Evolutionary conservation across 2,329 filamentous ascomycete species (phyloP), one percentile per base, ranked within the genome.

Genomic region (Hypoxylon sp.): DNA sequence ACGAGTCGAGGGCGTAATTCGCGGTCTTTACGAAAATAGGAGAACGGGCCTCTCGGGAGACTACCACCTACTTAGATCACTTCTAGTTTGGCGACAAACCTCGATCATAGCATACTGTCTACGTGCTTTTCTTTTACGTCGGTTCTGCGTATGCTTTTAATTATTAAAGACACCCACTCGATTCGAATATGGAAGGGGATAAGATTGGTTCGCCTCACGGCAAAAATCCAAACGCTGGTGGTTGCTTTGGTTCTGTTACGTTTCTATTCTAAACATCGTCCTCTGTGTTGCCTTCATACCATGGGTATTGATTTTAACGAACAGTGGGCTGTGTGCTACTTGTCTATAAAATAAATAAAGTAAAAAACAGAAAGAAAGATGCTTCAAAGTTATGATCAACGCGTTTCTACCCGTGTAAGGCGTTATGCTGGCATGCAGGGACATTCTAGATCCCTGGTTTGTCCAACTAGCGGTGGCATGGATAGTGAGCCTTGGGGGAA

Each of bases 151-250:
- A 67, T 68, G 60, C 29, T 68, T 68, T 60, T 69, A 59, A 65
- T 72, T 63, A 48, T 48, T 59, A 63, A 67, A 63, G 63, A 67
- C n/a, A 52, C 54, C 63, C 24, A 42, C 42, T 66, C 61, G 48
- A 67, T 68, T 70, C 44, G 68, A 61, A 62, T 50, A 64, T 59
- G 68, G 70, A 55, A 63, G 73, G 74, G 71, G 58, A 66, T 35
- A 60, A 72, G 75, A 78, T 71, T 77, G 76, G 77, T 72, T 74
- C 75, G 78, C 78, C 78, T 80, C 78, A 70, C 78, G 78, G 78
- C 78, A 75, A 70, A 76, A 70, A 72, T 76, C 67, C 53, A 53
- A 64, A 67, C 47, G 59, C 52, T 72, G 73, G 60, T 70, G 73
- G 58, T 72, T 76, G 71, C 55, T 72, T 63, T 68, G 71, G 63